A percentile compares a stretch with the other conserved stretches of the same genome.
These are phyloP conservation scores for Chaetomium sp. DNA, from an alignment of 2,329 filamentous ascomycete species.

Conservation along the genomic window DNA sequence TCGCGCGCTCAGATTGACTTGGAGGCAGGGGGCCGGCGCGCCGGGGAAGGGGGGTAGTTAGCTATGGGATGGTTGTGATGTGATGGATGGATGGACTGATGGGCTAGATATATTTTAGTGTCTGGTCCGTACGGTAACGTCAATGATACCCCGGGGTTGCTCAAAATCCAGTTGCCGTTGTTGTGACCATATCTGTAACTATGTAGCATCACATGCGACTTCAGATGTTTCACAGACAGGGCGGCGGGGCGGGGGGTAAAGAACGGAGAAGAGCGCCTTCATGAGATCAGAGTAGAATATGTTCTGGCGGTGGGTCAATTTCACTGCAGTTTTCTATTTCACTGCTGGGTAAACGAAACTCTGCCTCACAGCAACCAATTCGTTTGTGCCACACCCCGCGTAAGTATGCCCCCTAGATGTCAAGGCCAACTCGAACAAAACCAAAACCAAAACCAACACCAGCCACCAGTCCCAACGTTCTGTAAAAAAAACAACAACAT, in stretches of 20 bases:
- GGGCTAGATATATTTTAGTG: background rate
- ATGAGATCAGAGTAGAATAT: background rate
- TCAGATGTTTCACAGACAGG: background rate
- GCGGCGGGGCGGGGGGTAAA: background rate
- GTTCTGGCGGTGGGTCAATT: background rate
- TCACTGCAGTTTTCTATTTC: background rate
- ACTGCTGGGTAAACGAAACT: background rate
- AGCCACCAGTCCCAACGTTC: background rate
- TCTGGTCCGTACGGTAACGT: background rate
- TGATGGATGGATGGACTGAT: background rate
- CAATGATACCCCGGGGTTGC: constrained; percentile 2
- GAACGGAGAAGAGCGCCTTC: background rate
- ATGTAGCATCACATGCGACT: background rate
- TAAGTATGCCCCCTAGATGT: background rate
- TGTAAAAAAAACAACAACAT: background rate
- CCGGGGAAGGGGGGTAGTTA: background rate
- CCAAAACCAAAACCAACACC: background rate
- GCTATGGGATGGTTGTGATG: background rate
- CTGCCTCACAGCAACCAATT: background rate
- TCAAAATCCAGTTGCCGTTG: background rate
- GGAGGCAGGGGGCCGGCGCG: background rate
- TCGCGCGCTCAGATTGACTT: background rate
- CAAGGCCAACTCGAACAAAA: background rate
- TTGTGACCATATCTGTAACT: background rate
- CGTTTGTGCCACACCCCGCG: background rate